Evolutionary conservation across 208 protist genomes (phyloP), one percentile per base, ranked within the genome.

Genomic region (Leishmania arabica): DNA sequence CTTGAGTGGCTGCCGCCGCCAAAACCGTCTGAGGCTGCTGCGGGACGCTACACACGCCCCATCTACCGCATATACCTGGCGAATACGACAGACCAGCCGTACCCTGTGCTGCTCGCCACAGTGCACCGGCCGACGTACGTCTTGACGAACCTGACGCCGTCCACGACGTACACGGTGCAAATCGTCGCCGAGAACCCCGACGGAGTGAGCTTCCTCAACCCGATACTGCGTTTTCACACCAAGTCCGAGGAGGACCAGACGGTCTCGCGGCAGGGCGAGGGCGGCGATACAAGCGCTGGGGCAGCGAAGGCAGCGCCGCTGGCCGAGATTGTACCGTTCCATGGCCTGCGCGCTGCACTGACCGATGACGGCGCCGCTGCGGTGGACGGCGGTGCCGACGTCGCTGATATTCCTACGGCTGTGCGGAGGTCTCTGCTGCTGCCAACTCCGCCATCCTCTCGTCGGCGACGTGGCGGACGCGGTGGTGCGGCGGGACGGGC

Each of bases 181-280:
- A 82, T 98, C 31, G 91, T 96, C 24, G 93, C 90, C 21, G 91
- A 97, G 86, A 96, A 93, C 81, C 58, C 78, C 21, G 86, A 94
- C 81, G 96, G 96, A 64, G 89, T 96, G 31, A 97, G 93, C 84
- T 95, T 90, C 88, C 76, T 87, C 78, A 98, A 97, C 79, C 91
- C 93, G 8, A 88, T 90, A 65, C 79, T 98, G 17, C 89, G 88
- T 68, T 96, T 97, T 75, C 78, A 77, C 45, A 98, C 96, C 24
- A 90, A 90, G 78, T 72, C 79, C 1, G 92, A 93, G 81, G 74
- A 87, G 13, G 94, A 97, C 69, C 53, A 62, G 47, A 89, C 81
- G 47, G 83, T 94, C 34, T 80, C 85, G n/a, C 86, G 83, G 31
- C 80, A 84, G 42, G 86, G 89, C 53, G 84, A 84, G 47, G 79